phyloP scores from a whole-genome alignment of 331 rosid species.

The Pyracantha coccinea region DNA sequence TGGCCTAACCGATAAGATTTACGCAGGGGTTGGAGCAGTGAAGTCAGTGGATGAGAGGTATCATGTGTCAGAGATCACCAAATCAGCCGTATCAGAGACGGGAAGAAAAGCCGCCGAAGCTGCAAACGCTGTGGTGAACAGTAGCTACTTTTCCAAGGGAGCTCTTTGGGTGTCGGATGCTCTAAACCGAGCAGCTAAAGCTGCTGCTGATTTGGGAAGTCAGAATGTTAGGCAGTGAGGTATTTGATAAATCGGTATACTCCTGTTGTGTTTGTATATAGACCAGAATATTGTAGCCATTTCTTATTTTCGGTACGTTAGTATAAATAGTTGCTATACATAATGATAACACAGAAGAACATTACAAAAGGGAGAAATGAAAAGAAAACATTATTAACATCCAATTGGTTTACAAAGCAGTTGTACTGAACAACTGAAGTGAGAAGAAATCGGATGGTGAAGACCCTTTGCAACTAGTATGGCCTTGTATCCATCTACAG shows the following conservation, averaged over 20 bases:
- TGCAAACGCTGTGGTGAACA: conserved; percentile 48
- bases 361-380: neutral
- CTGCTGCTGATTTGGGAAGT: conserved; percentile 66
- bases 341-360: neutral
- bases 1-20: conserved; percentile 57
- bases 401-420: too few relatives aligned
- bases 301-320: neutral
- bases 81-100: conserved; percentile 53
- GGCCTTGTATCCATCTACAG: too few relatives aligned
- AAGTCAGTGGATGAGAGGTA: conserved; percentile 58
- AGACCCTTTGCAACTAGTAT: too few relatives aligned
- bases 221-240: conserved; percentile 32
- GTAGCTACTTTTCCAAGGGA: conserved; percentile 76
- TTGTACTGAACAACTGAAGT: too few relatives aligned
- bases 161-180: conserved; percentile 83
- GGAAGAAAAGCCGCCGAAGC: conserved; percentile 77
- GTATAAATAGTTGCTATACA: neutral
- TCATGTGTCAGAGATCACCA: conserved; percentile 62
- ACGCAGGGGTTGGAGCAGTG: conserved; percentile 51
- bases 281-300: neutral
- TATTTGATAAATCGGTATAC: neutral
- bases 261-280: neutral
- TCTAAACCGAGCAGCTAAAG: conserved; percentile 63
- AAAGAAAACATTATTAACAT: neutral
- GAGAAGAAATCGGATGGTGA: too few relatives aligned